Evolutionary conservation across 2,329 filamentous ascomycete genomes (phyloP), one percentile per base, ranked within the genome.

Genomic region (Trichophyton mentagrophytes): DNA sequence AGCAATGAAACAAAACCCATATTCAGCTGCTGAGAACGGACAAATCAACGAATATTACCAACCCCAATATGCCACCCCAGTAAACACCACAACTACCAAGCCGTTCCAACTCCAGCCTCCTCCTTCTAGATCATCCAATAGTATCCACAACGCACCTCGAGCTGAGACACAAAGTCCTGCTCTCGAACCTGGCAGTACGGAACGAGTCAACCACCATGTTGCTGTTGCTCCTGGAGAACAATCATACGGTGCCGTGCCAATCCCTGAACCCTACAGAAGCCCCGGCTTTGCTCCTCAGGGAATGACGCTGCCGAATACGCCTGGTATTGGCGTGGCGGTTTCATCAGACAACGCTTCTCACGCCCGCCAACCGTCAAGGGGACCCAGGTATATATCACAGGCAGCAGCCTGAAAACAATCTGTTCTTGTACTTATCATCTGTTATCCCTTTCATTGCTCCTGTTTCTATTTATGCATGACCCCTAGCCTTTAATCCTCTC

Each of bases 91-190:
- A 30, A 30, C 77, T 65, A 61, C 82, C 79, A 67, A 60, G 66
- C 79, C 84, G n/a, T 96, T 97, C 80, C 86, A 88, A 70, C 84
- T 97, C 47, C 89, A 95, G 77, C 80, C 90, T 17, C 90, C 92
- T 46, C 92, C 92, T 0, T 80, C 80, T 72, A 90, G 87, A 9
- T 59, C 57, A 72, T 42, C 20, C 40, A 44, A 25, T 17, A 44
- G 55, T 11, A 82, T 90, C 56, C 88, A 88, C 59, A 82, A 83
- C 61, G 86, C 90, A 5, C 93, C 89, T 0, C 90, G 90, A 30
- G 74, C 82, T 60, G 42, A 49, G 17, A 30, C 22, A 9, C 36
- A 46, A 15, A 36, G 49, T 11, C 27, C 66, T 33, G 64, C 66
- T 36, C 67, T 68, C 60, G 38, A 66, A 22, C 62, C 66, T 47